Evolutionary conservation across 441 rosid species (phyloP), one percentile per base, ranked within the genome.

Genomic region (Gossypium davidsonii): DNA sequence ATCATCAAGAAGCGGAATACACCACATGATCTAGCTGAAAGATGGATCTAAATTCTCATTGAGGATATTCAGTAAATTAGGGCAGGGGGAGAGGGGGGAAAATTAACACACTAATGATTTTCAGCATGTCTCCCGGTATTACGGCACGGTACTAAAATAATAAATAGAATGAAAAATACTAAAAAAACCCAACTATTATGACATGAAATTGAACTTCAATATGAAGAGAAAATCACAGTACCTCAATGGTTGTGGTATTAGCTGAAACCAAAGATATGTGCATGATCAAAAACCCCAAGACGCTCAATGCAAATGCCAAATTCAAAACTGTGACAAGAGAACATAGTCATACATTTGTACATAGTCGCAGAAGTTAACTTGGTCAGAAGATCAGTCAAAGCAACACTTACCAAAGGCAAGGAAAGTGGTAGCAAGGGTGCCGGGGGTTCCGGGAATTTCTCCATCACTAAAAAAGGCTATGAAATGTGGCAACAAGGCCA

Each of bases 201-300:
- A 59, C 21, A 48, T 71, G 23, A 23, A 25, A 68, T 11, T 53
- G 52, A 28, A 21, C 57, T 28, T 66, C 59, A 17, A 31, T 59
- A 68, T 52, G 72, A 78, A 58, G 73, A 53, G 42, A 60, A 26
- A 5, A 60, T 60, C 42, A 74, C 39, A 75, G 46, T 83, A 89
- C 97, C 97, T 92, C 97, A 72, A 92, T 92, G 42, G 96, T 92
- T 18, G 97, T 90, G 25, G 97, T 92, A 76, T 92, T 92, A 39
- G 81, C 89, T 70, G 87, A 72, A 55, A 92, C 96, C 74, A 92
- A 81, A 0, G 96, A 90, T 53, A 89, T 82, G 81, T 92, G 97
- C 96, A 92, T 90, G 80, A 92, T 86, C 75, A 92, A 77, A 79
- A 92, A 92, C 55, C 97, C 97, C 84, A 92, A 64, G 46, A 92